Percentiles rank a stretch among this genome's conserved stretches.
These are phyloP conservation scores for Bigelowiella natans DNA, from an alignment of 78 protist species.

Conservation along the genomic window DNA sequence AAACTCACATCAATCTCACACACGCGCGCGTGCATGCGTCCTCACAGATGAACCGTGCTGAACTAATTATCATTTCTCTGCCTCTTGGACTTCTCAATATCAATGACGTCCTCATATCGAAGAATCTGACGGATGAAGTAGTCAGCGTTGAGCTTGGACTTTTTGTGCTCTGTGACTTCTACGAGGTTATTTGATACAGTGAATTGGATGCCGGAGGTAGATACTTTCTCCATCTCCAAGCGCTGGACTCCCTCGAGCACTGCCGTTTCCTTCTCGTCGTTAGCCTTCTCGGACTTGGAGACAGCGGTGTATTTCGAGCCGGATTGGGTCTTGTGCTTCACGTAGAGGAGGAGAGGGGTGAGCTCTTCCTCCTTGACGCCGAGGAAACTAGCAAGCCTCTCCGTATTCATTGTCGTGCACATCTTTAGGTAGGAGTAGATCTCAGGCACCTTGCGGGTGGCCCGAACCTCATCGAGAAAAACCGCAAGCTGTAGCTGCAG, in stretches of 20 bases:
- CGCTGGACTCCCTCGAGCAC: too few species aligned
- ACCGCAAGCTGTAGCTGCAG: neutral
- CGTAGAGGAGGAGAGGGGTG: neutral
- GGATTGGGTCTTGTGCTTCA: neutral
- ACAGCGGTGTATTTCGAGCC: too few species aligned
- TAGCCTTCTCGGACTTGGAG: too few species aligned
- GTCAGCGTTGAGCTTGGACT: neutral
- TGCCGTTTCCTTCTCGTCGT: too few species aligned
- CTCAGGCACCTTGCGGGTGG: neutral
- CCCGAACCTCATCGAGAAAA: neutral
- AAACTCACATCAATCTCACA: too few species aligned
- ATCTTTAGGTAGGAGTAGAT: neutral
- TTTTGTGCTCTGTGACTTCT: neutral
- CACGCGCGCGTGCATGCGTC: too few species aligned
- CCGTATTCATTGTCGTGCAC: neutral
- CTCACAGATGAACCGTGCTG: too few species aligned
- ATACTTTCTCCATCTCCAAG: too few species aligned
- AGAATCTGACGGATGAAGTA: neutral
- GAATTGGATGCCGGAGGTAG: neutral
- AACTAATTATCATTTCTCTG: too few species aligned
- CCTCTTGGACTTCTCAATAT: too few species aligned
- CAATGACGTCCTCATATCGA: neutral
- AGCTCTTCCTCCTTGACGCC: neutral
- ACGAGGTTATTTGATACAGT: neutral
- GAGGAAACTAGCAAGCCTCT: neutral